Evolutionary conservation across 306 rosid species (phyloP).

Genomic region (Macrotyloma uniflorum): DNA sequence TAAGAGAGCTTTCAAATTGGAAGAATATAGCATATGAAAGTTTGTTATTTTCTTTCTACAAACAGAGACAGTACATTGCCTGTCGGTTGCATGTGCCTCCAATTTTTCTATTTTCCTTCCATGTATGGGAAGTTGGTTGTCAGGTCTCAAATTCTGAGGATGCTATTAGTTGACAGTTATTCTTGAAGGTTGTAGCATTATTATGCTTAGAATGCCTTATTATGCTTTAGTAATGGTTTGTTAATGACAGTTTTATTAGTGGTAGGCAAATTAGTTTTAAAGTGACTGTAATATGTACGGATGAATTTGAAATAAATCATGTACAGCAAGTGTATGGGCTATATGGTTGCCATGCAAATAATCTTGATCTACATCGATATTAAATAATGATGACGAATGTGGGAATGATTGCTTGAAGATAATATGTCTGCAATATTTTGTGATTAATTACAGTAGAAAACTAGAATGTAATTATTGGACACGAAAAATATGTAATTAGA

Average conservation of each 20-base stretch:
- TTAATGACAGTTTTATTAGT: neutral
- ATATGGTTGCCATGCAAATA: neutral
- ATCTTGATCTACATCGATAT: neutral
- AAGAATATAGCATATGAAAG: neutral
- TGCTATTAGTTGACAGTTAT: neutral
- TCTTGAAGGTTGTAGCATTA: neutral
- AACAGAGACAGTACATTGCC: neutral
- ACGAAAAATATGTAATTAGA: neutral
- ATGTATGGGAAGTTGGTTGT: neutral
- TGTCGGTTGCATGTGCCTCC: neutral
- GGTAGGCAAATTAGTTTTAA: neutral
- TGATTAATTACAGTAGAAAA: neutral
- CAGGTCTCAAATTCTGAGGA: conserved; percentile 1
- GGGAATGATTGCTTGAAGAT: neutral
- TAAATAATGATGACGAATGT: neutral
- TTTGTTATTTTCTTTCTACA: neutral
- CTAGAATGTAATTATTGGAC: conserved; percentile 9
- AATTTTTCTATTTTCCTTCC: neutral
- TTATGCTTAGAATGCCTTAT: neutral
- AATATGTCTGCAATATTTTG: neutral
- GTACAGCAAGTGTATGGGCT: neutral
- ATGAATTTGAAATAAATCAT: neutral
- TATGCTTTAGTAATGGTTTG: neutral
- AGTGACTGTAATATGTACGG: neutral
- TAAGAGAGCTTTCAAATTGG: neutral